Percentiles rank a stretch among this genome's conserved stretches.
These are phyloP conservation scores for Aeschynomene evenia DNA, from an alignment of 306 rosid genomes.

Conservation along the genomic window DNA sequence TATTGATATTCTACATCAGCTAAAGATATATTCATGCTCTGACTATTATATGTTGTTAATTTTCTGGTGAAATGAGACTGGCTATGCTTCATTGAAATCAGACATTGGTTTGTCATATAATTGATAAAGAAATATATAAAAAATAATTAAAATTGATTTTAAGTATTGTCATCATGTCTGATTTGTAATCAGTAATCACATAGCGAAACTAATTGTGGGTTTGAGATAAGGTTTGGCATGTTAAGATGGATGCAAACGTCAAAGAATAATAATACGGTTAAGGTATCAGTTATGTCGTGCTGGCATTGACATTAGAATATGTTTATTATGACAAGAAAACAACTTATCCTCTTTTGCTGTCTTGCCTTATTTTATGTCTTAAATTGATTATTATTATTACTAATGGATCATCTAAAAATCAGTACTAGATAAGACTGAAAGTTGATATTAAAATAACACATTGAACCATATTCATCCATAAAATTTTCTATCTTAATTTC, in stretches of 20 bases:
- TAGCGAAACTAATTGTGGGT: neutral
- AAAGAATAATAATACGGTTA: neutral
- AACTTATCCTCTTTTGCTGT: no score
- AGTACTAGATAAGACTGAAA: no score
- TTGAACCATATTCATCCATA: neutral
- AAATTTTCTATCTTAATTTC: neutral
- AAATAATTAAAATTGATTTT: no score
- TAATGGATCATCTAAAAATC: no score
- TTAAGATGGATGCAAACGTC: constrained; percentile 1
- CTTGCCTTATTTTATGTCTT: no score
- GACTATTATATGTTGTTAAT: neutral
- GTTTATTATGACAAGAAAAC: neutral
- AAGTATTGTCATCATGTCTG: neutral
- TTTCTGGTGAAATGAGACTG: neutral
- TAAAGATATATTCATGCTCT: neutral
- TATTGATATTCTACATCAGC: neutral
- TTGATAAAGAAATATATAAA: no score
- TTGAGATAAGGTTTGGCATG: neutral
- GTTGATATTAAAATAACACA: no score
- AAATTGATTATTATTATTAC: no score
- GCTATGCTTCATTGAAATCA: neutral
- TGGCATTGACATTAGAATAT: constrained; percentile 8
- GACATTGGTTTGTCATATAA: neutral
- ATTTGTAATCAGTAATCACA: neutral
- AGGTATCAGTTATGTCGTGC: neutral